Evolutionary conservation across 2,329 filamentous ascomycete species (phyloP).

Genomic region (Parascedosporium putredinis): DNA sequence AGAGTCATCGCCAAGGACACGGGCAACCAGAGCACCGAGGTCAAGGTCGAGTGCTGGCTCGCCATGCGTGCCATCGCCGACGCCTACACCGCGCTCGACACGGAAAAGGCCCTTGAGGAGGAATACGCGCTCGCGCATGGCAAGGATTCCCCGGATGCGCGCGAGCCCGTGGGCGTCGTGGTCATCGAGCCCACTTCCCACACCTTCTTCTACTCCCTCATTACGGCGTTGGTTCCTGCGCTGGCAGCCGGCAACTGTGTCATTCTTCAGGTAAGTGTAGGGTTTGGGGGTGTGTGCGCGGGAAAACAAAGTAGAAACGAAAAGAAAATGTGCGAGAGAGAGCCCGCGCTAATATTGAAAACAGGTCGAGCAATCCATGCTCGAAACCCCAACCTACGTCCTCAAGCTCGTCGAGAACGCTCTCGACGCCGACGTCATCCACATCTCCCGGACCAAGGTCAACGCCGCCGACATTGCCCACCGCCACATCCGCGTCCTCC

Average conservation of each 20-base stretch:
- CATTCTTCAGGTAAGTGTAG: conserved; percentile 15
- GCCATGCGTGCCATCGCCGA: conserved; percentile 26
- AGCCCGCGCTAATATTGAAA: conserved; percentile 5
- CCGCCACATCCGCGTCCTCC: conserved; percentile 6
- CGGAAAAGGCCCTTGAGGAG: conserved; percentile 12
- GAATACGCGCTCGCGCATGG: conserved; percentile 14
- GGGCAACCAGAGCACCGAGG: conserved; percentile 11
- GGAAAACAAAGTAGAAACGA: too few species aligned
- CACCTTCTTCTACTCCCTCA: conserved; percentile 16
- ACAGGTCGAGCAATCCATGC: conserved; percentile 28
- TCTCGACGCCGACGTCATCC: conserved; percentile 38
- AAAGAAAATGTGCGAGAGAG: too few species aligned
- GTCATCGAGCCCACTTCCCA: conserved; percentile 17
- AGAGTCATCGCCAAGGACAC: conserved; percentile 30
- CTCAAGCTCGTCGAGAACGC: conserved; percentile 26
- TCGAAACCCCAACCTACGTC: conserved; percentile 23
- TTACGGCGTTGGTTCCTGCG: conserved; percentile 17
- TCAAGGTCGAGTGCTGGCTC: conserved; percentile 29
- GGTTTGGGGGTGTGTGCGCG: conserved; percentile 7
- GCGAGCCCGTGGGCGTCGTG: conserved; percentile 13
- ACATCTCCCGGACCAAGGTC: conserved; percentile 24
- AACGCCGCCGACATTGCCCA: conserved; percentile 14
- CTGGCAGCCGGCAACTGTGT: conserved; percentile 20
- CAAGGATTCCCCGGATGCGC: background rate
- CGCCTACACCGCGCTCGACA: conserved; percentile 28